Percentiles rank a stretch among this genome's conserved stretches.
Conservation (phyloP, 2,329 filamentous ascomycete species). For the Beauveria brongniartii region DNA sequence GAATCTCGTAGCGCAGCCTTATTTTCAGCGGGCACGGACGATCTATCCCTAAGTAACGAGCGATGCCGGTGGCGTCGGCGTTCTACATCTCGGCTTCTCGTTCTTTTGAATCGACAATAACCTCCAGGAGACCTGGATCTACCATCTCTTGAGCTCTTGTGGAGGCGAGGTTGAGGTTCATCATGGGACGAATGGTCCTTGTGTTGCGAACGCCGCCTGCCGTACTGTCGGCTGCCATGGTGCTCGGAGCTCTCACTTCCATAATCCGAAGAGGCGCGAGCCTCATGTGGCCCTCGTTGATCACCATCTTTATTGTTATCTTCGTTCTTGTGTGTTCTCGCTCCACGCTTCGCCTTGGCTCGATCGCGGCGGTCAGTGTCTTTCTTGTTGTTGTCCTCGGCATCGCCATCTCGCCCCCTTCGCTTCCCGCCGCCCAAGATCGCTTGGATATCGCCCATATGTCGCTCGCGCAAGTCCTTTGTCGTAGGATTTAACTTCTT, state of each 20-base stretch:
- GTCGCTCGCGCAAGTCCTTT: constrained; percentile 46
- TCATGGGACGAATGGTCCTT: neutral
- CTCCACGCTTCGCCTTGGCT: neutral
- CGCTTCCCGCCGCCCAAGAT: constrained; percentile 42
- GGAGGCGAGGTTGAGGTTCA: neutral
- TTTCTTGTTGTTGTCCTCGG: constrained; percentile 11
- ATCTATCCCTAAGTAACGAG: neutral
- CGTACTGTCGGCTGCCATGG: neutral
- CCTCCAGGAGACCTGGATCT: constrained; percentile 2
- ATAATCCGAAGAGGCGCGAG: neutral
- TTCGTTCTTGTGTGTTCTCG: neutral
- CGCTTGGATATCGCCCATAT: constrained; percentile 53
- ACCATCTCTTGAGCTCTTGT: neutral
- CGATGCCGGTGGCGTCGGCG: constrained; percentile 5
- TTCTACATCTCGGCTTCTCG: neutral
- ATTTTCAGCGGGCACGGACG: neutral
- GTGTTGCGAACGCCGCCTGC: neutral
- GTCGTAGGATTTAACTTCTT: constrained; percentile 37
- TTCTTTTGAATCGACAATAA: neutral
- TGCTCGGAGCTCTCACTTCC: neutral
- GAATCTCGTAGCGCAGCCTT: constrained; percentile 52
- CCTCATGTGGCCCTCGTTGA: neutral
- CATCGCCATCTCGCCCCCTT: constrained; percentile 16
- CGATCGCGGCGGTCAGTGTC: constrained; percentile 8
- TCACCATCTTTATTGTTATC: neutral